Percentiles rank a stretch among this genome's conserved stretches.
Conservation (phyloP, 805 yeast genomes). For the Cyberlindnera mycetangii region DNA sequence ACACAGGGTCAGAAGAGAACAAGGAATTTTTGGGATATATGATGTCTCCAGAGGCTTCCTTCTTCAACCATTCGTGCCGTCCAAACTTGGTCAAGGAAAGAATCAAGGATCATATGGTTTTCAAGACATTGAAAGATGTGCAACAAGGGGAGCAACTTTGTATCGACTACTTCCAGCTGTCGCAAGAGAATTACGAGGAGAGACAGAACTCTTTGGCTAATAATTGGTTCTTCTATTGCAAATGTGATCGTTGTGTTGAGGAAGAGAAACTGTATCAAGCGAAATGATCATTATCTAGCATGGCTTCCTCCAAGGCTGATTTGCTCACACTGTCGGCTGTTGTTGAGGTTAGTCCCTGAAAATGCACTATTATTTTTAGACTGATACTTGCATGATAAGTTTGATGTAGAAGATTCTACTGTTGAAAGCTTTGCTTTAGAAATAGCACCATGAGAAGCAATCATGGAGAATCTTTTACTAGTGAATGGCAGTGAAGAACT, state of each 20-base stretch:
- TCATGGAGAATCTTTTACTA: background rate
- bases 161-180: constrained; percentile 57
- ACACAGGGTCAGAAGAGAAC: constrained; percentile 38
- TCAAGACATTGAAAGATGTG: constrained; percentile 41
- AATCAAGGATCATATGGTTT: constrained; percentile 36
- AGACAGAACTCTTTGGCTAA: constrained; percentile 43
- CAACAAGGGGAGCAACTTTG: constrained; percentile 47
- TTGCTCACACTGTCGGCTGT: constrained; percentile 34
- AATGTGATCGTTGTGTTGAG: constrained; percentile 43
- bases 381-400: constrained; percentile 33
- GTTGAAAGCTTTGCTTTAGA: constrained; percentile 4
- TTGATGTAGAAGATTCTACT: constrained; percentile 27
- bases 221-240: constrained; percentile 61
- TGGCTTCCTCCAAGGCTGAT: constrained; percentile 41
- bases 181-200: constrained; percentile 36
- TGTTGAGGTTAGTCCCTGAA: too few species aligned
- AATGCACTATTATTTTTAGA: too few species aligned
- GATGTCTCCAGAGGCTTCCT: constrained; percentile 61
- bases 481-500: background rate
- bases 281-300: constrained; percentile 34
- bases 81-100: constrained; percentile 54
- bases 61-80: constrained; percentile 62
- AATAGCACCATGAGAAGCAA: background rate
- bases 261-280: constrained; percentile 14
- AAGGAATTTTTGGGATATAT: constrained; percentile 58